Percentiles rank a stretch among this genome's conserved stretches.
Conservation (phyloP, 345 rosid genomes). For the Odontarrhena argentea region DNA sequence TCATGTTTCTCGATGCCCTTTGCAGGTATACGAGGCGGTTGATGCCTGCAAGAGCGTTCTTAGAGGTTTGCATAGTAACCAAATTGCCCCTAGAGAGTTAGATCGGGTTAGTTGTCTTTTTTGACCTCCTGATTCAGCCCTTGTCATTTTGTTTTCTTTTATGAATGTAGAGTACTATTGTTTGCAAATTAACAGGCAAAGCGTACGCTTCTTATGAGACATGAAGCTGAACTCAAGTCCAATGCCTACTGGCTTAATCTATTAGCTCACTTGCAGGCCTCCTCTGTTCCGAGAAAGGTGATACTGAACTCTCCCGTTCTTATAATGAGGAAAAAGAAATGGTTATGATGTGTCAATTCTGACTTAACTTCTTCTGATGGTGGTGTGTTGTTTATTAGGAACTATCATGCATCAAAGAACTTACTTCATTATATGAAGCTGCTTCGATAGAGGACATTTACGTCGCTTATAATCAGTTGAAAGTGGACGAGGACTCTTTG, state of each 20-base stretch:
- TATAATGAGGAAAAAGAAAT: neutral
- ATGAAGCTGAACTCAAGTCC: constrained; percentile 98
- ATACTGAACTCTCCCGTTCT: constrained; percentile 14
- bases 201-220: constrained; percentile 94
- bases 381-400: constrained; percentile 52
- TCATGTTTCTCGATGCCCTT: constrained; percentile 28
- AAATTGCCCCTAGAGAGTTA: constrained; percentile 80
- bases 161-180: constrained; percentile 1
- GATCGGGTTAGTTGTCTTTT: constrained; percentile 77
- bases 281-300: constrained; percentile 95
- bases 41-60: constrained; percentile 99
- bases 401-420: constrained; percentile 91
- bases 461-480: constrained; percentile 84
- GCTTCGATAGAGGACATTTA: constrained; percentile 88
- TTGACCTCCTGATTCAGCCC: neutral
- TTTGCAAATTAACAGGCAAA: constrained; percentile 66
- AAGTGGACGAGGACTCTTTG: constrained; percentile 74
- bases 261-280: constrained; percentile 94
- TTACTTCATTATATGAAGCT: constrained; percentile 76
- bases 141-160: constrained; percentile 2
- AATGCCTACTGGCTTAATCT: constrained; percentile 99
- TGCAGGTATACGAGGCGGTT: constrained; percentile 89
- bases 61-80: constrained; percentile 87
- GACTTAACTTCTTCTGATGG: constrained; percentile 23
- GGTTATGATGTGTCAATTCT: neutral